These are phyloP conservation scores for Trichoderma atrobrunneum DNA, from an alignment of 2,329 filamentous ascomycete genomes.

Conservation along the genomic window DNA sequence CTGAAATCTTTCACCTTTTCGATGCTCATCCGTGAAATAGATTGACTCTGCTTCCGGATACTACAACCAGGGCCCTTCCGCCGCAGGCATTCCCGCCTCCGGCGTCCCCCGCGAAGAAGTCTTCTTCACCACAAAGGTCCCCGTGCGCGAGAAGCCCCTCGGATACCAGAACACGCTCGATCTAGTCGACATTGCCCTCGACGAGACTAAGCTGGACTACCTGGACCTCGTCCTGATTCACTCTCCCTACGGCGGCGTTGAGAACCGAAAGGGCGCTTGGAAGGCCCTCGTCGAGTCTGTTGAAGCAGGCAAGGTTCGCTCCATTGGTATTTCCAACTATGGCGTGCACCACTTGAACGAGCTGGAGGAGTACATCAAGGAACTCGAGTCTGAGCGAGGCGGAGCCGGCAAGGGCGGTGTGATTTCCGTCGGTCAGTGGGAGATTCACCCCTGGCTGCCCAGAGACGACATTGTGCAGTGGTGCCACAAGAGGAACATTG, in stretches of 20 bases:
- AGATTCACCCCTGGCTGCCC: conserved; percentile 85
- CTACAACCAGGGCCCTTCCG: conserved; percentile 49
- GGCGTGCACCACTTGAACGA: conserved; percentile 62
- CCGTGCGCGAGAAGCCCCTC: conserved; percentile 37
- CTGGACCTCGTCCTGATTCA: conserved; percentile 66
- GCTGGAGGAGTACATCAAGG: conserved; percentile 56
- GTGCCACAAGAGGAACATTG: conserved; percentile 62
- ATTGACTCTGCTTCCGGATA: conserved; percentile 55
- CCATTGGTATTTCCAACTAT: conserved; percentile 64
- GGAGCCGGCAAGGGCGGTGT: conserved; percentile 65
- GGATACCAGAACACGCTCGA: conserved; percentile 63
- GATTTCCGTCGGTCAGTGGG: conserved; percentile 82
- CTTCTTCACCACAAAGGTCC: conserved; percentile 58
- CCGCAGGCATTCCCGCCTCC: conserved; percentile 42
- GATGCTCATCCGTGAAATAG: conserved; percentile 27
- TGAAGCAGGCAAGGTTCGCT: conserved; percentile 59
- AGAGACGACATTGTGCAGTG: conserved; percentile 77
- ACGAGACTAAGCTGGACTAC: conserved; percentile 61
- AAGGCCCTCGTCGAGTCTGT: conserved; percentile 61
- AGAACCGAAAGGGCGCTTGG: conserved; percentile 58
- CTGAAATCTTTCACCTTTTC: too few species aligned
- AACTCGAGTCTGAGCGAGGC: conserved; percentile 60
- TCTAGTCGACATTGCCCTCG: conserved; percentile 61
- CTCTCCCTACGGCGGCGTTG: conserved; percentile 56
- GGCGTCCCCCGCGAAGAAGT: conserved; percentile 46